phyloP scores from a whole-genome alignment of 129 eudicot genomes.

The Tagetes erecta region DNA sequence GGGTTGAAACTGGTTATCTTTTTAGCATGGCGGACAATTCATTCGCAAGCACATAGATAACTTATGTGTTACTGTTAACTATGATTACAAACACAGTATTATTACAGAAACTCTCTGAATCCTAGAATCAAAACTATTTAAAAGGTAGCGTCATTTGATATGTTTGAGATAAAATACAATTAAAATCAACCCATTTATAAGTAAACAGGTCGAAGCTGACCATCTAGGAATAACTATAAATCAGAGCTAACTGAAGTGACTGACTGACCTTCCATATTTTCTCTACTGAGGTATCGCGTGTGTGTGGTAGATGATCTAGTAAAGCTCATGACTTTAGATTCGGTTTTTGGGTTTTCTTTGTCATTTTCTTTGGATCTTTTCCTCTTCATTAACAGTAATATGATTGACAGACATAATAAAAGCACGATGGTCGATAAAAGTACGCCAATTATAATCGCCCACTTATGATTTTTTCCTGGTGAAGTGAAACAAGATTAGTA shows the following conservation, averaged over 20 bases:
- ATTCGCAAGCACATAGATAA: too few species aligned
- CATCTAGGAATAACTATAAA: not conserved
- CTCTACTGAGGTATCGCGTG: conserved; percentile 44
- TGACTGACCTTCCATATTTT: conserved; percentile 48
- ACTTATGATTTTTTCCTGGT: conserved; percentile 45
- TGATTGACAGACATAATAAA: conserved; percentile 47
- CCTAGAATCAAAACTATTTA: not conserved
- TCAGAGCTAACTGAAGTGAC: not conserved
- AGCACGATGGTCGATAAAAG: conserved; percentile 47
- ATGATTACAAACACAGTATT: not conserved
- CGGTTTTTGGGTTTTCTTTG: conserved; percentile 44
- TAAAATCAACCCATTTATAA: not conserved
- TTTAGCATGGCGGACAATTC: not conserved
- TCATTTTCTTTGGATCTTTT: conserved; percentile 33
- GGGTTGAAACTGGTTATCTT: not conserved
- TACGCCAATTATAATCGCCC: conserved; percentile 49
- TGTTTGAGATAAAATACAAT: not conserved
- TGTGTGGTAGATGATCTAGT: conserved; percentile 46
- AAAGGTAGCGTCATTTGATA: not conserved
- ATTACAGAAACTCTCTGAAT: not conserved
- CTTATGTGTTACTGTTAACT: too few species aligned
- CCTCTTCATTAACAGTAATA: conserved; percentile 44
- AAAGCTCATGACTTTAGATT: conserved; percentile 38
- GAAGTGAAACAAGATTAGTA: conserved; percentile 28
- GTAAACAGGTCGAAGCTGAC: not conserved